Evolutionary conservation across 345 rosid genomes (phyloP), one percentile per base, ranked within the genome.

Genomic region (Citrus reticulata): DNA sequence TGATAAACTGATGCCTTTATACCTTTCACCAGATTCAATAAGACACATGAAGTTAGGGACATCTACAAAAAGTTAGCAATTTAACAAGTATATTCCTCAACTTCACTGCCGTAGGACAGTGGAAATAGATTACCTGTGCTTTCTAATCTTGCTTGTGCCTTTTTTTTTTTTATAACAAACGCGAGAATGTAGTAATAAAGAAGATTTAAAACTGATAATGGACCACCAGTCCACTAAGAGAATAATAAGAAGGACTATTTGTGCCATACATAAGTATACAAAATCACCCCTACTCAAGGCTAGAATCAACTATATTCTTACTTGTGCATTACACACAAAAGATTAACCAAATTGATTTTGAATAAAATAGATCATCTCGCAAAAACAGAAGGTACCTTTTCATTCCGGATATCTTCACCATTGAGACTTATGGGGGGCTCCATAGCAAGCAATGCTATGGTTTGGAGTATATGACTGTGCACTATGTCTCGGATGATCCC

Each of bases 371-470:
- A 9, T 40, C 13, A 40, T 2, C 35, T 34, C 6, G 35, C 35
- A 34, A 5, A 34, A 34, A 34, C 5, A 34, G 5, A 34, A 34
- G 35, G 35, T 34, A 34, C 35, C 35, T 34, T 34, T 34, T 34
- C 35, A 4, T 34, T 34, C 6, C 35, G 35, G 35, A 34, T 39
- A 39, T 39, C 40, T 39, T 39, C 40, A 62, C 94, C 96, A 78
- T 93, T 82, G 20, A 93, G 94, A 82, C 93, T 91, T 82, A 89
- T 78, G 0, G 98, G 98, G 70, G 95, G 94, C 83, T 90, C 98
- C 96, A 92, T 93, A 68, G 98, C 87, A 84, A 93, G 93, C 80
- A 93, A 85, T 65, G 93, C 92, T 60, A 90, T 82, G 60, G 91
- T 91, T 87, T 91, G 96, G 76, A 93, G 88, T 70, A 92, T 79